Percentiles rank a stretch among this genome's conserved stretches.
Evolutionary conservation across 2,329 filamentous ascomycete genomes (phyloP).

Genomic region (Pleoardoris graminearum): DNA sequence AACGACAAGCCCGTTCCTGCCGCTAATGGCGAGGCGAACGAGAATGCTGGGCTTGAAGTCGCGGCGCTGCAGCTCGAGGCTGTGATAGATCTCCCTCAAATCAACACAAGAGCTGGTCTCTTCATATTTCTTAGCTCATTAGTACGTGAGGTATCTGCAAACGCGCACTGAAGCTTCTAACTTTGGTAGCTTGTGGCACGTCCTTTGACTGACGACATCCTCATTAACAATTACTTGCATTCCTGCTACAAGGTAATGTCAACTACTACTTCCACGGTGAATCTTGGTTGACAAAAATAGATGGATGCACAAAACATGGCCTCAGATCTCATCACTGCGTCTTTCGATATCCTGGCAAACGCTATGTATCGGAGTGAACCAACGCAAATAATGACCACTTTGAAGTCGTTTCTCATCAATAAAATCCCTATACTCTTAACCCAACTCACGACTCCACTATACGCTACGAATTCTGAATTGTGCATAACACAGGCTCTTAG

Average conservation of each 20-base stretch:
- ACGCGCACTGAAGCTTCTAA: conserved; percentile 34
- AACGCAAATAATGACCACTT: conserved; percentile 65
- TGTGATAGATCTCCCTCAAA: conserved; percentile 67
- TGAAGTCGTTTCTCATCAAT: conserved; percentile 86
- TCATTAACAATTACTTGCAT: conserved; percentile 77
- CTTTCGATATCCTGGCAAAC: conserved; percentile 88
- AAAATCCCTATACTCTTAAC: conserved; percentile 65
- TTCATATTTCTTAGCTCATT: conserved; percentile 84
- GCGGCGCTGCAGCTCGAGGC: conserved; percentile 57
- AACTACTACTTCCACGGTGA: not conserved
- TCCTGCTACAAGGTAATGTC: conserved; percentile 75
- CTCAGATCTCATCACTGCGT: conserved; percentile 81
- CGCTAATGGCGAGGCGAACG: conserved; percentile 48
- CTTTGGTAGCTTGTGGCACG: conserved; percentile 71
- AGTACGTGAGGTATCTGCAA: conserved; percentile 54
- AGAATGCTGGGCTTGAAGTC: conserved; percentile 45
- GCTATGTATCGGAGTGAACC: conserved; percentile 73
- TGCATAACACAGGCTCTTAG: conserved; percentile 69
- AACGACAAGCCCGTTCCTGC: conserved; percentile 49
- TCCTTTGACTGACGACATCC: conserved; percentile 79
- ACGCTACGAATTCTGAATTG: conserved; percentile 63
- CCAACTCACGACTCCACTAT: conserved; percentile 60
- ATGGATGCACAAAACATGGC: conserved; percentile 77
- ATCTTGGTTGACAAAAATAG: conserved; percentile 49
- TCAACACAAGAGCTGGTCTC: conserved; percentile 78